Conservation (phyloP, 345 rosid genomes). For the Syzygium oleosum region DNA sequence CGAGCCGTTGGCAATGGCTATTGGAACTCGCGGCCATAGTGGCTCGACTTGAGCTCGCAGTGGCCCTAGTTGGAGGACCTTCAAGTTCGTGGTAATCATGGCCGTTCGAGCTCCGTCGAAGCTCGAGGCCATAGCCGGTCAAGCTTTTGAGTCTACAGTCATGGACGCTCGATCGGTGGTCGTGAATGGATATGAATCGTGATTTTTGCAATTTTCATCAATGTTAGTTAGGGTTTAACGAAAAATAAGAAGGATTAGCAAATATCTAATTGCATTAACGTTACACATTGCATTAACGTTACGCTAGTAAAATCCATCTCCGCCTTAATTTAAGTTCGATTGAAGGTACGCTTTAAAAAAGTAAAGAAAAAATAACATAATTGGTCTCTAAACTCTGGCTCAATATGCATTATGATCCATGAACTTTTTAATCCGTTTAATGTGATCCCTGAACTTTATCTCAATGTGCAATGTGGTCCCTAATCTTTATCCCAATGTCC, state of each 20-base stretch:
- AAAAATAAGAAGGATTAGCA: not conserved
- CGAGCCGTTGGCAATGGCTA: not conserved
- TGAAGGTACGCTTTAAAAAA: too few relatives aligned
- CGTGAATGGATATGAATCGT: not conserved
- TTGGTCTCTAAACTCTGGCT: too few relatives aligned
- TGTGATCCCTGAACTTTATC: too few relatives aligned
- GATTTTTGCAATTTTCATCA: not conserved
- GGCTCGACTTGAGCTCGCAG: not conserved
- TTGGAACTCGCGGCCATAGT: not conserved
- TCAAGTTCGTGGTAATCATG: not conserved
- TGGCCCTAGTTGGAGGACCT: not conserved
- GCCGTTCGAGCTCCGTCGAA: not conserved
- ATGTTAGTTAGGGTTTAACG: not conserved
- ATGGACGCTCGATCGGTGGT: not conserved
- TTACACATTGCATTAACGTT: too few relatives aligned
- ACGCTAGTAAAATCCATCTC: too few relatives aligned
- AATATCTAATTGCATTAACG: too few relatives aligned
- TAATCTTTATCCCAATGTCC: too few relatives aligned
- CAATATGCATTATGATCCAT: accelerated
- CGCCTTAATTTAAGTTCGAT: too few relatives aligned
- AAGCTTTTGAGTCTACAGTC: not conserved
- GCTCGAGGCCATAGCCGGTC: not conserved
- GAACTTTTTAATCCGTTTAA: too few relatives aligned
- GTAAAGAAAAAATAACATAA: too few relatives aligned
- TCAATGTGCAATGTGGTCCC: too few relatives aligned